Evolutionary conservation across 345 rosid species (phyloP), one percentile per base, ranked within the genome.

Genomic region (Ricinus communis): DNA sequence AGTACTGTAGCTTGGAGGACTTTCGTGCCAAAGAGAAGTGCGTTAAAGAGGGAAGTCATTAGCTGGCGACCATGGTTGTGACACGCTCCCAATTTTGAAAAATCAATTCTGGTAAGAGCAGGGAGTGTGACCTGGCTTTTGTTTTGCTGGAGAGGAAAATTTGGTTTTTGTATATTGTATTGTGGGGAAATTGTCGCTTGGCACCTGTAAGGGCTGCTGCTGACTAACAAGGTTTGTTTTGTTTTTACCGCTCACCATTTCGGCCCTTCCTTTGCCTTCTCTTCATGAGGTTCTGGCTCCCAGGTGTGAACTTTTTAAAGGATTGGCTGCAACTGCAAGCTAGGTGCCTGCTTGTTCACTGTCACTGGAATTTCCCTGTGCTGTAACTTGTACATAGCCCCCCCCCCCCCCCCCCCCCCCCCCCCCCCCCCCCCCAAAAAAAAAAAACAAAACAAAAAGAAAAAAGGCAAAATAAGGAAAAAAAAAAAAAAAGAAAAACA

Each of bases 1-100:
- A 88, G 69, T 91, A 81, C 69, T 77, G 82, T 22, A 77, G 85
- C 82, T 62, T 96, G 77, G 87, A 79, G 0, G 98, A 95, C 67
- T 95, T 95, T 83, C 91, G 87, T 3, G 70, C 84, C 56, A 90
- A 82, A 79, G 97, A 86, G 55, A 70, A 60, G 61, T 36, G 55
- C 5, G 54, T 52, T 3, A 84, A 82, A 79, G 87, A 84, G 33
- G 87, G 62, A 58, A 51, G 62, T 74, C 77, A 64, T 64, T 83
- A 73, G 73, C 58, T 52, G 65, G 14, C 24, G 9, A 66, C 46
- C 14, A 22, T 64, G 59, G 62, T 10, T 69, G 41, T 45, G 56
- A 38, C 33, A 41, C 43, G 62, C 66, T 70, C 74, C 49, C 85
- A 72, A 81, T 88, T 88, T 86, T 84, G 87, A 62, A 28, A n/a